Evolutionary conservation across 2,329 filamentous ascomycete species (phyloP).

Genomic region (Fonsecaea monophora): DNA sequence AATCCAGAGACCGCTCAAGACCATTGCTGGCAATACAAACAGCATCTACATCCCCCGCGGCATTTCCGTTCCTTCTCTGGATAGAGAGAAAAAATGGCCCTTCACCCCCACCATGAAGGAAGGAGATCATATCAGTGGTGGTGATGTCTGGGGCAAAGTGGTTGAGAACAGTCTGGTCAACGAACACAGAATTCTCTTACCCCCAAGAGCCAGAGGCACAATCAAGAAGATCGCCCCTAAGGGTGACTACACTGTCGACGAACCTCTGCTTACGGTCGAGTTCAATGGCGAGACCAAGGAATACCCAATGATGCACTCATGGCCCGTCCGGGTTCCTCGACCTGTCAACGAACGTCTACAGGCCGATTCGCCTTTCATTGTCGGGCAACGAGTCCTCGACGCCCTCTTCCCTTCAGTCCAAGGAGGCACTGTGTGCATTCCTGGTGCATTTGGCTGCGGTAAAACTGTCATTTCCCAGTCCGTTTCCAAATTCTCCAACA

Average conservation of each 20-base stretch:
- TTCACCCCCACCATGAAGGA: conserved; percentile 91
- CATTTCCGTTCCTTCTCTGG: conserved; percentile 83
- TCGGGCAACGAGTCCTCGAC: conserved; percentile 95
- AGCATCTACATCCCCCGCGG: conserved; percentile 98
- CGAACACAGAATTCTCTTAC: conserved; percentile 91
- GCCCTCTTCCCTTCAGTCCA: conserved; percentile 95
- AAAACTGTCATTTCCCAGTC: conserved; percentile 99
- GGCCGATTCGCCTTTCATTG: conserved; percentile 88
- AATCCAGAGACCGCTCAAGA: conserved; percentile 92
- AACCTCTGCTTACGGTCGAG: conserved; percentile 93
- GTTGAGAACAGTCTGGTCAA: conserved; percentile 95
- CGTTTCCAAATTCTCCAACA: conserved; percentile 99
- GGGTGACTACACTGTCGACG: conserved; percentile 90
- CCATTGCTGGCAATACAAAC: conserved; percentile 76
- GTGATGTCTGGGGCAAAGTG: conserved; percentile 93
- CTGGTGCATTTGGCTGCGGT: conserved; percentile 96
- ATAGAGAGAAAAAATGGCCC: conserved; percentile 94
- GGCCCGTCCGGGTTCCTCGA: conserved; percentile 95
- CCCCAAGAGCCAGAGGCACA: conserved; percentile 85
- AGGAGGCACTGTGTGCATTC: conserved; percentile 96
- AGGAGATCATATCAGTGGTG: conserved; percentile 94
- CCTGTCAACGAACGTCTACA: conserved; percentile 91
- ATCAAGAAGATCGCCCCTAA: conserved; percentile 90
- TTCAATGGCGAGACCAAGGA: conserved; percentile 96
- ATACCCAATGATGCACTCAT: conserved; percentile 97